Conservation (phyloP, 2,329 filamentous ascomycete species). For the Hirsutella rhossiliensis region DNA sequence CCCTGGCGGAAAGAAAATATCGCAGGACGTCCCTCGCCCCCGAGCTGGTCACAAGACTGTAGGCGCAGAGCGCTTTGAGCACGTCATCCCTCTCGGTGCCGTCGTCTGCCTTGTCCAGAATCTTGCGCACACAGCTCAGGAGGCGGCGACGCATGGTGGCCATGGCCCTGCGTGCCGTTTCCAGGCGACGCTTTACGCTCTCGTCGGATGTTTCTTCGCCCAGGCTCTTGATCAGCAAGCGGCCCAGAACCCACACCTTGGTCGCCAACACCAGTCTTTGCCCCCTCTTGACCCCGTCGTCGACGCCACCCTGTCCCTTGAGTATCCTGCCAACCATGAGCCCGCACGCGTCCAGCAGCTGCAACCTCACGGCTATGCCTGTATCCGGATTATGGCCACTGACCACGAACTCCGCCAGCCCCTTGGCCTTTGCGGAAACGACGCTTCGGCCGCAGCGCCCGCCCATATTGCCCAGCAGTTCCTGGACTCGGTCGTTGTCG, state of each 20-base stretch:
- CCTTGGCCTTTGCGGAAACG: slow-evolving; percentile 52
- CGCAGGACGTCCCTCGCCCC: slow-evolving; percentile 67
- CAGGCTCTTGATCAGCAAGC: slow-evolving; percentile 64
- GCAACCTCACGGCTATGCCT: slow-evolving; percentile 28
- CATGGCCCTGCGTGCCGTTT: slow-evolving; percentile 52
- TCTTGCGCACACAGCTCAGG: slow-evolving; percentile 54
- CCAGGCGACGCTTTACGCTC: slow-evolving; percentile 30
- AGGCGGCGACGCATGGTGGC: slow-evolving; percentile 50
- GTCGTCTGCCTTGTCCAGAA: slow-evolving; percentile 52
- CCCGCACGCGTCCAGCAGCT: slow-evolving; percentile 39
- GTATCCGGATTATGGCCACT: slow-evolving; percentile 14
- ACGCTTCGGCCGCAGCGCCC: slow-evolving; percentile 62
- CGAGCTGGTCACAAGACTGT: slow-evolving; percentile 69
- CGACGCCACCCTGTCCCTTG: slow-evolving; percentile 22
- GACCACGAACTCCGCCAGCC: slow-evolving; percentile 37
- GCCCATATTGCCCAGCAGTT: slow-evolving; percentile 59
- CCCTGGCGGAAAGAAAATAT: slow-evolving; percentile 65
- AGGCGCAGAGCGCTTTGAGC: slow-evolving; percentile 66
- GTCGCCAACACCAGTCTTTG: slow-evolving; percentile 45
- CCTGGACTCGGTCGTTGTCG: slow-evolving; percentile 65
- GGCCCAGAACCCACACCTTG: slow-evolving; percentile 64
- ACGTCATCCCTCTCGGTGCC: slow-evolving; percentile 37
- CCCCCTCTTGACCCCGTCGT: slow-evolving; percentile 23
- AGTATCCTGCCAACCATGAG: slow-evolving; percentile 37
- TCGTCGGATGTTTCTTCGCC: slow-evolving; percentile 29